Evolutionary conservation across 805 yeast genomes (phyloP).

Genomic region (Saccharomycopsis capsularis): DNA sequence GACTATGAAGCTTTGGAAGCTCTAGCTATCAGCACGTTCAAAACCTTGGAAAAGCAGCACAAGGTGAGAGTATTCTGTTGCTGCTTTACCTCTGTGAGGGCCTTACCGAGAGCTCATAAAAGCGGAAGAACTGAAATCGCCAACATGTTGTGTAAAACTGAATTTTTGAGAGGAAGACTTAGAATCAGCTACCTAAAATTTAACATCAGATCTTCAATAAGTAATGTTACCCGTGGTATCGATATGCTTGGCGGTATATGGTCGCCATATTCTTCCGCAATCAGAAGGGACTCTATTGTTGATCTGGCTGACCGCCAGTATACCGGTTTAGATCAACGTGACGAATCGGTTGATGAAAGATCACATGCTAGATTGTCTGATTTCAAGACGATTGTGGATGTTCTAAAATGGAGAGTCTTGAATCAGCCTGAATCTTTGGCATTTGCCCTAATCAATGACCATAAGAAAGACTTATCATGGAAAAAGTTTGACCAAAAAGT

Average conservation of each 20-base stretch:
- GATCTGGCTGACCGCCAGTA: constrained; percentile 64
- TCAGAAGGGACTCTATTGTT: constrained; percentile 36
- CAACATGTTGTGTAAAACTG: constrained; percentile 73
- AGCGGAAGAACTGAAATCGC: constrained; percentile 91
- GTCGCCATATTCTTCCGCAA: constrained; percentile 67
- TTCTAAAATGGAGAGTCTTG: constrained; percentile 71
- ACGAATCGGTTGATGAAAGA: constrained; percentile 68
- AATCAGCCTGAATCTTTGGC: constrained; percentile 78
- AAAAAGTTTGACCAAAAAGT: constrained; percentile 70
- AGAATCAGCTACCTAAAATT: constrained; percentile 79
- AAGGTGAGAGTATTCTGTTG: constrained; percentile 76
- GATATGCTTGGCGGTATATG: constrained; percentile 79
- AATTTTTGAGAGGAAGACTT: constrained; percentile 71
- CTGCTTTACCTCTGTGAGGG: constrained; percentile 68
- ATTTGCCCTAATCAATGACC: constrained; percentile 38
- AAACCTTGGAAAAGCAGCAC: constrained; percentile 49
- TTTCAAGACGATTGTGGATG: constrained; percentile 62
- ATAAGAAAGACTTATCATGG: constrained; percentile 59
- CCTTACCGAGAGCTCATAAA: constrained; percentile 75
- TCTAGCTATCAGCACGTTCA: constrained; percentile 41
- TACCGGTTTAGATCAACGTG: constrained; percentile 76
- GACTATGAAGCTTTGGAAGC: constrained; percentile 40
- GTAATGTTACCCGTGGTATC: constrained; percentile 64
- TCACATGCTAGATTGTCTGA: constrained; percentile 68
- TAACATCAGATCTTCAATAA: constrained; percentile 54